Conservation (phyloP, 225 moss, liverwort and hornwort genomes). For the Pseudoscleropodium purum region DNA sequence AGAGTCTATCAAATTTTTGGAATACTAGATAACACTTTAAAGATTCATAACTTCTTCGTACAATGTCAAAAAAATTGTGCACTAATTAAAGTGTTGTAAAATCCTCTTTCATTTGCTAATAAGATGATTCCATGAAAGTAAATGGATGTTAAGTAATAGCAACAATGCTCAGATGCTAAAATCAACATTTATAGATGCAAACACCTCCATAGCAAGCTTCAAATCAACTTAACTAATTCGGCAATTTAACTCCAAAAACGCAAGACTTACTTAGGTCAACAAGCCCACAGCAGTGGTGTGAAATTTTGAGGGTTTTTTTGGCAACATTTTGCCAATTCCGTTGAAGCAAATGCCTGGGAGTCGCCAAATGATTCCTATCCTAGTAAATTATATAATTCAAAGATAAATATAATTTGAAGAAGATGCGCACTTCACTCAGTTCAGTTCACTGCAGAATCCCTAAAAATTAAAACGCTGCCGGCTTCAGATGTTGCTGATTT, state of each 20-base stretch:
- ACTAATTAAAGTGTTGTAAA: not conserved
- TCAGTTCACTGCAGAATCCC: not conserved
- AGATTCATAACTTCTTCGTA: not conserved
- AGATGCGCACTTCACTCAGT: not conserved
- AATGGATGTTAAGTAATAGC: not conserved
- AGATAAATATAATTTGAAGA: not conserved
- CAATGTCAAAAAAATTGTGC: not conserved
- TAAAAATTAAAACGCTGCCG: not conserved
- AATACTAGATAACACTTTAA: not conserved
- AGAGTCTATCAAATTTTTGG: not conserved
- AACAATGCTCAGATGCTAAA: too few relatives aligned
- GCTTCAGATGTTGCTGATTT: not conserved
- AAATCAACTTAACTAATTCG: not conserved
- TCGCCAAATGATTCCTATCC: not conserved
- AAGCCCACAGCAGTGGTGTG: not conserved
- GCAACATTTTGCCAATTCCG: not conserved
- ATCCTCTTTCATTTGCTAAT: not conserved
- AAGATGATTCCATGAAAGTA: not conserved
- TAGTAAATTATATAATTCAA: not conserved
- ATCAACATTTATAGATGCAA: not conserved
- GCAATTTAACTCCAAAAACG: not conserved
- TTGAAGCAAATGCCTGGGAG: not conserved
- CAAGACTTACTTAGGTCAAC: not conserved
- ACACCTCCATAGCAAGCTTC: not conserved
- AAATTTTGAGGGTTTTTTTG: not conserved